A percentile compares a stretch with the other conserved stretches of the same genome.
Conservation (phyloP, 176 grass and related monocot species). For the Phoenix dactylifera region DNA sequence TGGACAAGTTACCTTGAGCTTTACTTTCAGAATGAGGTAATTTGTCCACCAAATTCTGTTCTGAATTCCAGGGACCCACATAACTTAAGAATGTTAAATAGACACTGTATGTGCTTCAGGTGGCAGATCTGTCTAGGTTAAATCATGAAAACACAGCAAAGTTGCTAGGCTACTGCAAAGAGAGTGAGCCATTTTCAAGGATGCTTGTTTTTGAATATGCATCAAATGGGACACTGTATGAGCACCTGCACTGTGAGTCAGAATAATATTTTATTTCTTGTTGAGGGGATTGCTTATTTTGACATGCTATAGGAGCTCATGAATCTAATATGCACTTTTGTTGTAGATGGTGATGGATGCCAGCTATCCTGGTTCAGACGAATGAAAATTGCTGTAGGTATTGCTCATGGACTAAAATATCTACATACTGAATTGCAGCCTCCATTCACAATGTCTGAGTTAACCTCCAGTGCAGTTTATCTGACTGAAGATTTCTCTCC, state of each 20-base stretch:
- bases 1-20: constrained; percentile 78
- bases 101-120: constrained; percentile 26
- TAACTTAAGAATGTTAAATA: constrained; percentile 7
- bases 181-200: constrained; percentile 75
- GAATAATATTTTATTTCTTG: too few relatives aligned
- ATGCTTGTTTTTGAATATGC: constrained; percentile 93
- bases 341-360: constrained; percentile 65
- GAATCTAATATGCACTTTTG: background rate
- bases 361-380: constrained; percentile 84
- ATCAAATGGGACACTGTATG: constrained; percentile 83
- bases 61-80: too few relatives aligned
- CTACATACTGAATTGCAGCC: constrained; percentile 75
- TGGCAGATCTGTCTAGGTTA: constrained; percentile 68
- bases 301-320: too few relatives aligned
- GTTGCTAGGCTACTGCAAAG: constrained; percentile 87
- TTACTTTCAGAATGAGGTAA: constrained; percentile 77
- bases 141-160: constrained; percentile 82
- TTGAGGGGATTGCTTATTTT: too few relatives aligned
- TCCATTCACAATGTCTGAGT: constrained; percentile 57
- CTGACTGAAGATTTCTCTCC: constrained; percentile 87
- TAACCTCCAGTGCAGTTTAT: constrained; percentile 64
- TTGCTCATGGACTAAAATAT: constrained; percentile 66
- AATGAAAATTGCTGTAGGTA: constrained; percentile 92
- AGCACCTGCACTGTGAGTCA: constrained; percentile 80
- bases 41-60: background rate